phyloP scores from a whole-genome alignment of 2,329 filamentous ascomycete species.

The Gremmenia infestans region DNA sequence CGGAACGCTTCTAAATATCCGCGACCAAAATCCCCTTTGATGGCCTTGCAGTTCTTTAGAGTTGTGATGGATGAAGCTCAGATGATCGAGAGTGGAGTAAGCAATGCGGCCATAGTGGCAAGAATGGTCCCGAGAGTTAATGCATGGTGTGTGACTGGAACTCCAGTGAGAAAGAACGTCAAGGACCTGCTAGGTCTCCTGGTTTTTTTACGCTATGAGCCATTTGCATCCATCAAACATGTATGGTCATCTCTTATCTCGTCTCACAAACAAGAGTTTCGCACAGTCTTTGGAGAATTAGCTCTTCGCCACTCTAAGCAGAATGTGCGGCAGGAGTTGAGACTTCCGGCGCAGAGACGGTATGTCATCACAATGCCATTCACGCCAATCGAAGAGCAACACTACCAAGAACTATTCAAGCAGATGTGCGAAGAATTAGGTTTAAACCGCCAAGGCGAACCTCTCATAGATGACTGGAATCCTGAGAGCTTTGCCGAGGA shows the following conservation, averaged over 20 bases:
- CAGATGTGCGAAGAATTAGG: slow-evolving; percentile 69
- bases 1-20: slow-evolving; percentile 60
- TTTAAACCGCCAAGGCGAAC: slow-evolving; percentile 59
- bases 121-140: slow-evolving; percentile 76
- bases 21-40: slow-evolving; percentile 67
- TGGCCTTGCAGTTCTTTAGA: slow-evolving; percentile 67
- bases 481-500: slow-evolving; percentile 55
- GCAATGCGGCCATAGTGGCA: slow-evolving; percentile 75
- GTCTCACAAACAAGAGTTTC: slow-evolving; percentile 59
- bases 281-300: slow-evolving; percentile 63
- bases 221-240: slow-evolving; percentile 59
- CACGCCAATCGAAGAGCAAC: slow-evolving; percentile 83
- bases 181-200: slow-evolving; percentile 76
- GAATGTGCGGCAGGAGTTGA: slow-evolving; percentile 70
- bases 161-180: slow-evolving; percentile 76
- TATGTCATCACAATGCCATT: slow-evolving; percentile 88
- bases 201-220: slow-evolving; percentile 73
- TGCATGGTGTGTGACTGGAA: slow-evolving; percentile 89
- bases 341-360: slow-evolving; percentile 75
- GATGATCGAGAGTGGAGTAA: slow-evolving; percentile 88
- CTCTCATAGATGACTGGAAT: slow-evolving; percentile 63
- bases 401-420: slow-evolving; percentile 72
- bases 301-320: slow-evolving; percentile 84
- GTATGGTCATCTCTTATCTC: slow-evolving; percentile 65
- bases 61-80: slow-evolving; percentile 77